Percentiles rank a stretch among this genome's conserved stretches.
Conservation (phyloP, 1,284 basidiomycete genomes). For the Cryptococcus jaspeensis region DNA sequence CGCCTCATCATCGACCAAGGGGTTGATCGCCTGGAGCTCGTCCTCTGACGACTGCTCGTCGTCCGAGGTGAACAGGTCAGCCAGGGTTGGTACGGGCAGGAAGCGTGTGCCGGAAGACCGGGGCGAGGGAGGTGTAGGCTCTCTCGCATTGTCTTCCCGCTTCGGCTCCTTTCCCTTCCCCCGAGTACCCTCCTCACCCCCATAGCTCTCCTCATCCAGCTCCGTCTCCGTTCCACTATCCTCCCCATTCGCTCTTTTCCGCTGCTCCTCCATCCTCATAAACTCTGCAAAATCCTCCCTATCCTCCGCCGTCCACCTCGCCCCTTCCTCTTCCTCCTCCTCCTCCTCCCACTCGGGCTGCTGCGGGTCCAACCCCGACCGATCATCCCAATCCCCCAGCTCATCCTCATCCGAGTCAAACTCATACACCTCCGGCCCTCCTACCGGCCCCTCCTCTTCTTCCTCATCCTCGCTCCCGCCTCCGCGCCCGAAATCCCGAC, state of each 20-base stretch:
- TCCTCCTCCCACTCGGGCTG: conserved; percentile 2
- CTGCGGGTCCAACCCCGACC: conserved; percentile 34
- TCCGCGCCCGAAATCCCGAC: conserved; percentile 25
- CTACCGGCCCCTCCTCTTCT: neutral
- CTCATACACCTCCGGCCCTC: conserved; percentile 6
- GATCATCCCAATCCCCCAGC: conserved; percentile 37
- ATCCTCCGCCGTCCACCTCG: conserved; percentile 10
- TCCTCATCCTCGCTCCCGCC: conserved; percentile 12
- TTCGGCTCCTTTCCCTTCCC: neutral
- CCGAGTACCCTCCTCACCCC: neutral
- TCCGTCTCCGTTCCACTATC: neutral
- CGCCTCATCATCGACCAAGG: conserved; percentile 2
- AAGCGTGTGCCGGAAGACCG: conserved; percentile 11
- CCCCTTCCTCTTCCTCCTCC: neutral
- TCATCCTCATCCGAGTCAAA: conserved; percentile 37
- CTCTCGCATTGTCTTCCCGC: neutral
- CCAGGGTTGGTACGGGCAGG: conserved; percentile 7
- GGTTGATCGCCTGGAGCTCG: conserved; percentile 8
- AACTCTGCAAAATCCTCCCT: conserved; percentile 17
- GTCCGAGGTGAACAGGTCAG: conserved; percentile 14
- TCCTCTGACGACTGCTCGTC: conserved; percentile 12
- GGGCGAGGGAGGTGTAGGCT: conserved; percentile 1
- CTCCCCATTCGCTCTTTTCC: conserved; percentile 5
- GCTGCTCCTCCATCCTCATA: conserved; percentile 20
- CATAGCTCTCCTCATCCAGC: too few species aligned